phyloP scores from a whole-genome alignment of 495 filamentous ascomycete species.

The Alectoria sarmentosa region DNA sequence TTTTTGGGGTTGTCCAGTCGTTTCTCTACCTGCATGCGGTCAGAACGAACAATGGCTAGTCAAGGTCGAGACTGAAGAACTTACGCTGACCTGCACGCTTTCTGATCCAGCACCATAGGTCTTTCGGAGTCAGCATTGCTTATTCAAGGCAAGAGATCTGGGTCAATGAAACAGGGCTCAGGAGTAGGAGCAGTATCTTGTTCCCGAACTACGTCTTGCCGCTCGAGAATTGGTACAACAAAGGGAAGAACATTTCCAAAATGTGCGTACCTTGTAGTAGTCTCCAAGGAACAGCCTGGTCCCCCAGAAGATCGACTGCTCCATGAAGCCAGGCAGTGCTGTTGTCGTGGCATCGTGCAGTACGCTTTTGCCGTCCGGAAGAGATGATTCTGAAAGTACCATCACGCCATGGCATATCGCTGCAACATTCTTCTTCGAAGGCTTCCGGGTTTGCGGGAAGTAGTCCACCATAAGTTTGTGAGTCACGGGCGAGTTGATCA shows the following conservation, averaged over 20 bases:
- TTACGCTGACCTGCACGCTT: conserved; percentile 42
- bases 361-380: conserved; percentile 39
- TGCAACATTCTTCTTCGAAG: conserved; percentile 38
- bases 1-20: conserved; percentile 35
- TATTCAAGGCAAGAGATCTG: too few relatives aligned
- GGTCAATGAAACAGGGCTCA: too few relatives aligned
- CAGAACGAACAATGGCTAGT: neutral
- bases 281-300: conserved; percentile 46
- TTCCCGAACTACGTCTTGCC: neutral
- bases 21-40: conserved; percentile 37
- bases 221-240: neutral
- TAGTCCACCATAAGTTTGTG: conserved; percentile 42
- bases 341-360: conserved; percentile 44
- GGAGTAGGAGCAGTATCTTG: too few relatives aligned
- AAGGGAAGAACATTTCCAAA: neutral
- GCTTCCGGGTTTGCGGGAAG: conserved; percentile 43
- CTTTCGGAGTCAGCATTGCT: too few relatives aligned
- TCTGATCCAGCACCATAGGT: conserved; percentile 47
- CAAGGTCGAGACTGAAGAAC: conserved; percentile 6
- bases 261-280: conserved; percentile 30
- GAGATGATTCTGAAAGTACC: conserved; percentile 40
- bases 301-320: conserved; percentile 43
- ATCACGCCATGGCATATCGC: conserved; percentile 51
- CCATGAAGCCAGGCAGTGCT: conserved; percentile 43
- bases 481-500: conserved; percentile 45